phyloP scores from a whole-genome alignment of 345 rosid genomes.

The Moricandia moricandioides region DNA sequence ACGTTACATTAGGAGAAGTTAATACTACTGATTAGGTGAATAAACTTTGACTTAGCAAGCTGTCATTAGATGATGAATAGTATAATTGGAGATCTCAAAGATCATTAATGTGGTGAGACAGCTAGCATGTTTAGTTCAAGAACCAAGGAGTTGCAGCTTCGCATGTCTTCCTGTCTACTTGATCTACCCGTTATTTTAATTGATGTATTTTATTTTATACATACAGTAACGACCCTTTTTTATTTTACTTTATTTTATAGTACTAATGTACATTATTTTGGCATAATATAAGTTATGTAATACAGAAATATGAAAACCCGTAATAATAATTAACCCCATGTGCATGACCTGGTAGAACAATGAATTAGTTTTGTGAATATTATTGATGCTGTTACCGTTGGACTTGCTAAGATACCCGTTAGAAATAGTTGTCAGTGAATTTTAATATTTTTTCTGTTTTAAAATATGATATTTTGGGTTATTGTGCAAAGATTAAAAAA shows the following conservation, averaged over 20 bases:
- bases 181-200: constrained; percentile 4
- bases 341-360: constrained; percentile 8
- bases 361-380: neutral
- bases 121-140: constrained; percentile 29
- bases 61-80: constrained; percentile 23
- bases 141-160: constrained; percentile 26
- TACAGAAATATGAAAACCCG: neutral
- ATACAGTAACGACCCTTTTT: neutral
- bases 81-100: constrained; percentile 15
- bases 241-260: neutral
- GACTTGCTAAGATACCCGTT: constrained; percentile 22
- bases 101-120: constrained; percentile 15
- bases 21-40: constrained; percentile 9
- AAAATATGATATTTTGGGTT: no score
- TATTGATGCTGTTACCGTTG: constrained; percentile 27
- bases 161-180: constrained; percentile 36
- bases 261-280: neutral
- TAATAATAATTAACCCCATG: constrained; percentile 27
- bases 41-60: neutral
- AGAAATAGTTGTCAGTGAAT: constrained; percentile 37
- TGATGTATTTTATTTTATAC: neutral
- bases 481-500: no score
- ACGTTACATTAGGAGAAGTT: neutral
- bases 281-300: neutral
- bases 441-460: no score